These are phyloP conservation scores for Eucalyptus brandiana DNA, from an alignment of 345 rosid species.

Conservation along the genomic window DNA sequence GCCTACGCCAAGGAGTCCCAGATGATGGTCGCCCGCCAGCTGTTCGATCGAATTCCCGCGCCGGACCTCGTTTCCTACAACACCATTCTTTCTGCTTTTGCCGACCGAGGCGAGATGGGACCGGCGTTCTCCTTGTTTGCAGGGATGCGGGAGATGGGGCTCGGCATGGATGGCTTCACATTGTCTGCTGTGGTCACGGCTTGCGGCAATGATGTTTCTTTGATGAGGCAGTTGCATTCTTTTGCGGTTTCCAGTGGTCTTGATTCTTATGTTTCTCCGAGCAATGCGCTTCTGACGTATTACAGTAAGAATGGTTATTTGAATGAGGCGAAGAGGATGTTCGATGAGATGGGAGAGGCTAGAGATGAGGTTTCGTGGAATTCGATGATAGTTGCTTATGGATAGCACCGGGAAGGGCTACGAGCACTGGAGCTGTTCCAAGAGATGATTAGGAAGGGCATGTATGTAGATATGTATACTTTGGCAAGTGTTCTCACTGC, in stretches of 20 bases:
- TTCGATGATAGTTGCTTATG: conserved; percentile 81
- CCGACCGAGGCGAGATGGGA: conserved; percentile 35
- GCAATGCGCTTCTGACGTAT: conserved; percentile 50
- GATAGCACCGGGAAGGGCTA: conserved; percentile 70
- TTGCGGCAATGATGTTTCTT: conserved; percentile 20
- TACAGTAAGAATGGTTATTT: conserved; percentile 60
- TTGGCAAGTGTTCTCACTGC: conserved; percentile 77
- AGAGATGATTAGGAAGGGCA: conserved; percentile 45
- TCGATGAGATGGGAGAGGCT: conserved; percentile 39
- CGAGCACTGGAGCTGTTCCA: conserved; percentile 55
- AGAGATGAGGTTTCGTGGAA: conserved; percentile 93
- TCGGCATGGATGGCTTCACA: conserved; percentile 67
- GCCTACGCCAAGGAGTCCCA: conserved; percentile 39
- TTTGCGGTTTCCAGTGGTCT: conserved; percentile 46
- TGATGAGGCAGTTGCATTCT: conserved; percentile 61
- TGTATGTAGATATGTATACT: conserved; percentile 64
- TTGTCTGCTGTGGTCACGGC: conserved; percentile 67
- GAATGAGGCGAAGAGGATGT: conserved; percentile 50
- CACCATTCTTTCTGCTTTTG: conserved; percentile 67
- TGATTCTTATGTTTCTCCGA: conserved; percentile 57
- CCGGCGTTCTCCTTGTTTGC: conserved; percentile 35
- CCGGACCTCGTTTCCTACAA: conserved; percentile 75
- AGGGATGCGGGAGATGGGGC: conserved; percentile 38
- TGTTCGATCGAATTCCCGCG: conserved; percentile 78
- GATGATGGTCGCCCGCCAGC: conserved; percentile 25